Conservation (phyloP, 208 protist genomes). For the Leishmania aethiopica region DNA sequence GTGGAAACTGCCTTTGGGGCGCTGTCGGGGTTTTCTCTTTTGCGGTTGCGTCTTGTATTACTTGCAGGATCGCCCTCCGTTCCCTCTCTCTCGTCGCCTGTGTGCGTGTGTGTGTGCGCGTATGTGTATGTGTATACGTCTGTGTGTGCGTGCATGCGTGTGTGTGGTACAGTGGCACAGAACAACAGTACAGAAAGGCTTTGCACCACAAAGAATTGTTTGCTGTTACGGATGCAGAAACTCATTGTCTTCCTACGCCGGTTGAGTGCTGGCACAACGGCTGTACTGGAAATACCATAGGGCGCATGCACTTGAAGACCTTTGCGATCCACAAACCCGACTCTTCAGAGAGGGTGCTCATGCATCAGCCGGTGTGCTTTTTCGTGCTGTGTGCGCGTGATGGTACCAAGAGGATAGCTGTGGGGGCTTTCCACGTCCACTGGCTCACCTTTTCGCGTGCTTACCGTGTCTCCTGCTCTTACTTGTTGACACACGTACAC, state of each 20-base stretch:
- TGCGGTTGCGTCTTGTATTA: background rate
- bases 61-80: background rate
- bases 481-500: background rate
- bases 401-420: background rate
- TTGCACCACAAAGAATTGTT: background rate
- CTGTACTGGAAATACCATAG: background rate
- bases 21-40: background rate
- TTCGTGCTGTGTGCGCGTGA: background rate
- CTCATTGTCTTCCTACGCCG: background rate
- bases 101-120: background rate
- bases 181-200: background rate
- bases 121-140: constrained; percentile 7
- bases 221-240: background rate
- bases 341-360: background rate
- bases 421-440: background rate
- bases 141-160: background rate
- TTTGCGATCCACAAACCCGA: too few relatives aligned
- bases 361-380: background rate
- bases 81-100: background rate
- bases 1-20: background rate
- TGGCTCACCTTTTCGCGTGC: background rate
- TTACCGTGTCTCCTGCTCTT: background rate
- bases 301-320: background rate
- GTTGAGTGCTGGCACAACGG: background rate
- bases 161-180: background rate